Base-by-base conservation (phyloP, 805 yeast species). In the Phaffomyces thermotolerans region DNA sequence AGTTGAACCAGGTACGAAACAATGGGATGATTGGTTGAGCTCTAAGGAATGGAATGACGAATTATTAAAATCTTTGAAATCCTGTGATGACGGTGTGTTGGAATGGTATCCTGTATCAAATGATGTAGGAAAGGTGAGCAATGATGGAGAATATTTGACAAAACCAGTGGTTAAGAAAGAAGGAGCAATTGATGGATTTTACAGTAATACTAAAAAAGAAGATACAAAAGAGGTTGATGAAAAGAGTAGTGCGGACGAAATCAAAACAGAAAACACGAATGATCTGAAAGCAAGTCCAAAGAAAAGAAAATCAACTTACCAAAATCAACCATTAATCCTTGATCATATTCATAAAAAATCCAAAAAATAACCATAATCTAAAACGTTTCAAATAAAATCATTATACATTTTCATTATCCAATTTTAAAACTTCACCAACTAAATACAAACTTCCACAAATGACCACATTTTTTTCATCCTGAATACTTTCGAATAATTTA, bases 401-500 rank as follows among this genome's bases (percentile, higher is more conserved):
- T 15, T 15, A 20, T 6, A 7, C 13, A 6, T 27, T 36, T 34
- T 58, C 63, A 40, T 52, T 42, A 49, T 71, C 66, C 2, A 66
- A 39, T 37, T 71, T 58, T 13, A 77, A 53, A 2, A 79, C 60
- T 45, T 82, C 81, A 1, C 82, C 81, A 13, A 78, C 79, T 6
- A 84, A 63, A 54, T 84, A 84, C 39, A 84, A 61, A 46, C 89
- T 81, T 0, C 93, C 93, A 53, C 86, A 82, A 2, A 84, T 66
- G 1, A 84, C 75, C 3, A 76, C 57, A 15, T 47, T 37, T 22
- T 42, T 36, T 9, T 34, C 43, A 17, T 45, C 38, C 13, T 47
- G 13, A 5, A 69, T 63, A 7, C 30, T 24, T 7, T 46, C 44
- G 18, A 68, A 46, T 3, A 68, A 65, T 4, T 51, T 46, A 8